Evolutionary conservation across 2,329 filamentous ascomycete species (phyloP).

Genomic region (Zymoseptoria pseudotritici): DNA sequence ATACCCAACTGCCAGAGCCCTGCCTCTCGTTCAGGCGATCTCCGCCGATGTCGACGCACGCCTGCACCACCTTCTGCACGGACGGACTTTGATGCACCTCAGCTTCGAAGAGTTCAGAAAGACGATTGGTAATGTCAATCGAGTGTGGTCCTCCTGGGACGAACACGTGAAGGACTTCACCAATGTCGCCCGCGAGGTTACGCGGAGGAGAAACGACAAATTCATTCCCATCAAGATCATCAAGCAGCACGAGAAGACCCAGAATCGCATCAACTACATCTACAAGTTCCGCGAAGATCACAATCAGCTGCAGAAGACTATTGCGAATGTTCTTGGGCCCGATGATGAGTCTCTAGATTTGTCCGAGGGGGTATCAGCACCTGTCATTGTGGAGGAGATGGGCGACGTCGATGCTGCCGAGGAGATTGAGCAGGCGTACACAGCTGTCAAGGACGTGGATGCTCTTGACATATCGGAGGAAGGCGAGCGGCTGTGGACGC

Average conservation of each 20-base stretch:
- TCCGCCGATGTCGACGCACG: constrained; percentile 85
- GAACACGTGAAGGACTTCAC: constrained; percentile 96
- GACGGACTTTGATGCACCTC: constrained; percentile 81
- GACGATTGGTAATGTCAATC: constrained; percentile 74
- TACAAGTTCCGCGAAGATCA: constrained; percentile 93
- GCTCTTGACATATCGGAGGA: constrained; percentile 84
- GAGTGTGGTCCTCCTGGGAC: constrained; percentile 89
- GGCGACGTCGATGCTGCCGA: constrained; percentile 95
- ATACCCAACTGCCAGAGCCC: constrained; percentile 83
- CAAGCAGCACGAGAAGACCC: constrained; percentile 78
- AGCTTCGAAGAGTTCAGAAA: constrained; percentile 84
- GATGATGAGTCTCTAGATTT: constrained; percentile 45
- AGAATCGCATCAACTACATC: constrained; percentile 88
- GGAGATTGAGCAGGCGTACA: constrained; percentile 91
- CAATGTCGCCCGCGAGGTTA: constrained; percentile 92
- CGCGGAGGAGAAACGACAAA: constrained; percentile 85
- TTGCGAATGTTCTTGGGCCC: constrained; percentile 89
- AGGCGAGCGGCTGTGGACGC: constrained; percentile 85
- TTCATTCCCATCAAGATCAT: constrained; percentile 98
- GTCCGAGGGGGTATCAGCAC: constrained; percentile 51
- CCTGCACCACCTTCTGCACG: constrained; percentile 77
- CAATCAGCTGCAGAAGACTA: constrained; percentile 92
- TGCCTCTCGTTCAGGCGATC: constrained; percentile 94
- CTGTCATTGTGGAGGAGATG: constrained; percentile 81
- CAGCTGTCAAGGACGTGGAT: constrained; percentile 88